Conservation (phyloP, 2,329 filamentous ascomycete genomes). For the Trichoderma simmonsii region DNA sequence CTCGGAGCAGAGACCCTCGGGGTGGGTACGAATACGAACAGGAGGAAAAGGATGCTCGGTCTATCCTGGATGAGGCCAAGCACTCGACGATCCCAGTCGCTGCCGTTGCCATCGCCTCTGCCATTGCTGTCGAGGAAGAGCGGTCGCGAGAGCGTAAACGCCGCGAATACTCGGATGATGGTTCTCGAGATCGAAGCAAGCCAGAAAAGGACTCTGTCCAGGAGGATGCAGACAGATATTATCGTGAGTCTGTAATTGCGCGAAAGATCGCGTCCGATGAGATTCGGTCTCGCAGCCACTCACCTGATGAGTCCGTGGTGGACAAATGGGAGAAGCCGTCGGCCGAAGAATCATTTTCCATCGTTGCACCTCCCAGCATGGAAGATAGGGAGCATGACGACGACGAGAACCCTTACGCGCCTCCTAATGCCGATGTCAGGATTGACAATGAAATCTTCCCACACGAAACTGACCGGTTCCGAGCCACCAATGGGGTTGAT, state of each 20-base stretch:
- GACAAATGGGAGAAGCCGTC: conserved; percentile 49
- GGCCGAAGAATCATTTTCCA: conserved; percentile 39
- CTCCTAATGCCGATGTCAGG: conserved; percentile 60
- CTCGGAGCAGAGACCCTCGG: conserved; percentile 24
- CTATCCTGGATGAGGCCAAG: conserved; percentile 44
- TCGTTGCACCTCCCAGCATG: conserved; percentile 55
- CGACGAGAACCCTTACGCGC: conserved; percentile 52
- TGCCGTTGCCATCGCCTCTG: conserved; percentile 46
- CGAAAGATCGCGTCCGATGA: conserved; percentile 53
- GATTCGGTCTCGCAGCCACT: conserved; percentile 50
- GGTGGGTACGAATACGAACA: conserved; percentile 31
- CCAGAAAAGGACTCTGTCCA: conserved; percentile 45
- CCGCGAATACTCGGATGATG: conserved; percentile 33
- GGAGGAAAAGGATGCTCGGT: conserved; percentile 43
- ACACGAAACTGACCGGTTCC: conserved; percentile 43
- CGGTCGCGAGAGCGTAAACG: conserved; percentile 34
- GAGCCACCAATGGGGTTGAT: conserved; percentile 27
- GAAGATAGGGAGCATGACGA: conserved; percentile 34
- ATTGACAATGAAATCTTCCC: conserved; percentile 59
- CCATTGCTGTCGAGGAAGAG: conserved; percentile 43
- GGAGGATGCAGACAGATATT: conserved; percentile 56
- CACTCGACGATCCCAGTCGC: conserved; percentile 48
- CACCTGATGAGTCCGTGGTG: conserved; percentile 52
- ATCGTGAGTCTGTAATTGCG: conserved; percentile 53
- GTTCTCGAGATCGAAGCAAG: conserved; percentile 33